These are phyloP conservation scores for Trichosporon sp. DNA, from an alignment of 1,284 basidiomycete genomes.

Conservation along the genomic window DNA sequence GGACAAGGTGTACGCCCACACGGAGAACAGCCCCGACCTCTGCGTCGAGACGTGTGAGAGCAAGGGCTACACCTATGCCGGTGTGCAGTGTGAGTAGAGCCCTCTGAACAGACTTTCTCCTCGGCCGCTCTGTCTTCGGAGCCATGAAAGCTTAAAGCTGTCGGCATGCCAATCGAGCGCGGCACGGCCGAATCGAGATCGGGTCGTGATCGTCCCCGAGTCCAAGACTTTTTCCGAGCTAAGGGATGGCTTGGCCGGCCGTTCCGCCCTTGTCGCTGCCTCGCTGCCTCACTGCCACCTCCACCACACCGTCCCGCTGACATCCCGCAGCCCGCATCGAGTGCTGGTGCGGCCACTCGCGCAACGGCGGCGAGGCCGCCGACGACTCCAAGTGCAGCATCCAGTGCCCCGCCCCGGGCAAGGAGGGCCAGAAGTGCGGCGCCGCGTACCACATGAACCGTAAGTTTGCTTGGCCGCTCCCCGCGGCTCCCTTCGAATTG, in stretches of 20 bases:
- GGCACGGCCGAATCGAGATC: neutral
- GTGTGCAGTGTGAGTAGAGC: slow-evolving; percentile 35
- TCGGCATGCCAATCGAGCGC: neutral
- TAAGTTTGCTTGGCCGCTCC: neutral
- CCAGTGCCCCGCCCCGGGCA: slow-evolving; percentile 4
- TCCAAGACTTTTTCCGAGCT: neutral
- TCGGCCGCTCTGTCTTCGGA: neutral
- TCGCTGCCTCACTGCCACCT: neutral
- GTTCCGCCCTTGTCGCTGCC: neutral
- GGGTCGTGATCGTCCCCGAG: neutral
- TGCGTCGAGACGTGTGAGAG: slow-evolving; percentile 42
- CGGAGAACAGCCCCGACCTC: slow-evolving; percentile 36
- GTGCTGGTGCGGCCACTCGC: slow-evolving; percentile 17
- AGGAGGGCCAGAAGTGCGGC: slow-evolving; percentile 8
- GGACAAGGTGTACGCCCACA: slow-evolving; percentile 12
- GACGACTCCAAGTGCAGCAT: neutral
- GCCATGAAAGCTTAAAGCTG: neutral
- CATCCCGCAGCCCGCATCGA: slow-evolving; percentile 2
- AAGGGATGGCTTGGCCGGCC: neutral
- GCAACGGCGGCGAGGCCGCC: neutral
- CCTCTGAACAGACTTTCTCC: neutral
- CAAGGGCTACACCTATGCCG: slow-evolving; percentile 42
- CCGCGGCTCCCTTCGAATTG: neutral
- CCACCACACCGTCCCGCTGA: neutral
- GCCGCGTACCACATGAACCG: slow-evolving; percentile 1